Conservation (phyloP, 805 yeast genomes). For the Novakomyces olei region DNA sequence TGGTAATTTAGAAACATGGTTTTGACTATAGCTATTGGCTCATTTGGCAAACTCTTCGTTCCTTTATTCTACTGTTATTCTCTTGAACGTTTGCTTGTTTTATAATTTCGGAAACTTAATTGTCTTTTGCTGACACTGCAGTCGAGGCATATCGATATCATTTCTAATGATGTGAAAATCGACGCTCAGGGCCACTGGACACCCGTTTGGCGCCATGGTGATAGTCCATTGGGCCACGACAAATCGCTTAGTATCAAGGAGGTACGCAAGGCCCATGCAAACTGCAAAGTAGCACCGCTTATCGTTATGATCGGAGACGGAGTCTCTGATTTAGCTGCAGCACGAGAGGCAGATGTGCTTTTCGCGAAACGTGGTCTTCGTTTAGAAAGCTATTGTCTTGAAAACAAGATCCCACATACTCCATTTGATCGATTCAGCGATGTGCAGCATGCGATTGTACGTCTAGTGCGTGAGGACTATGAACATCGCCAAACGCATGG, state of each 20-base stretch:
- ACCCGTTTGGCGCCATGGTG: slow-evolving; percentile 23
- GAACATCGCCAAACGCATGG: no score
- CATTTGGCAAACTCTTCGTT: no score
- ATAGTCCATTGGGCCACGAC: slow-evolving; percentile 23
- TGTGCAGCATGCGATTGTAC: slow-evolving; percentile 16
- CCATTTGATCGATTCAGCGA: slow-evolving; percentile 22
- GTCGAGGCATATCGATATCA: slow-evolving; percentile 18
- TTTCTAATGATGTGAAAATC: slow-evolving; percentile 21
- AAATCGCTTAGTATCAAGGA: slow-evolving; percentile 21
- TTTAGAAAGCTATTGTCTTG: slow-evolving; percentile 21
- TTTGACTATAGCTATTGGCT: no score
- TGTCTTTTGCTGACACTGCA: no score
- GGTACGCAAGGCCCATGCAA: slow-evolving; percentile 14
- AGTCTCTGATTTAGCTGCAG: slow-evolving; percentile 26
- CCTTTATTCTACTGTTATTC: no score
- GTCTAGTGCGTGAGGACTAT: slow-evolving; percentile 5
- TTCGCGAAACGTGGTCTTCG: slow-evolving; percentile 23
- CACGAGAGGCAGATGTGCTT: slow-evolving; percentile 22
- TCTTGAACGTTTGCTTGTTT: no score
- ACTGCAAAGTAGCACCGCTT: slow-evolving; percentile 17
- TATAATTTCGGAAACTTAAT: no score
- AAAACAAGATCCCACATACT: slow-evolving; percentile 20
- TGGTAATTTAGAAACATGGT: no score
- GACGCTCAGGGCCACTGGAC: slow-evolving; percentile 19
- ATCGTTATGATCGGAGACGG: slow-evolving; percentile 36